Percentiles rank a stretch among this genome's conserved stretches.
phyloP scores from a whole-genome alignment of 306 rosid species.

The Ochetophila trinervis region DNA sequence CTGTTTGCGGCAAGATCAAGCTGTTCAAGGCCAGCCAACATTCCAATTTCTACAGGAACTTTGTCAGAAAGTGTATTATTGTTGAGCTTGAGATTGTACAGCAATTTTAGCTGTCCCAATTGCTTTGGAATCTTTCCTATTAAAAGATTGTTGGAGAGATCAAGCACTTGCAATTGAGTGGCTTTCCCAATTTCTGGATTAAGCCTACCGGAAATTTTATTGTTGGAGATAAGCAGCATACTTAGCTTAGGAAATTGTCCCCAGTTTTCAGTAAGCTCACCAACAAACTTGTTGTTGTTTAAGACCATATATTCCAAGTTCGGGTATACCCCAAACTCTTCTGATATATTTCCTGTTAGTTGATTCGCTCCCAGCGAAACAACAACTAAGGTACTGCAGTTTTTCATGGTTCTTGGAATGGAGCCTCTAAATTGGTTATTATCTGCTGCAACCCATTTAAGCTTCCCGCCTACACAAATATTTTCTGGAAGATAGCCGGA shows the following conservation, averaged over 20 bases:
- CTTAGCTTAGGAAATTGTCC: too few relatives aligned
- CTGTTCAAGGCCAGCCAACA: background rate
- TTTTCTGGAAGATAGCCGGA: constrained; percentile 18
- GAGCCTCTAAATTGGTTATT: too few relatives aligned
- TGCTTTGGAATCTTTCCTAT: background rate
- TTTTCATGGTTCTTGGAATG: too few relatives aligned
- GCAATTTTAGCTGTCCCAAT: too few relatives aligned
- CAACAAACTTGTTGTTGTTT: constrained; percentile 29
- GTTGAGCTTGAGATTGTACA: too few relatives aligned
- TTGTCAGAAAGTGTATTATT: too few relatives aligned
- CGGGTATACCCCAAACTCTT: constrained; percentile 33
- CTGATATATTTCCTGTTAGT: constrained; percentile 28
- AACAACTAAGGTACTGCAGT: too few relatives aligned
- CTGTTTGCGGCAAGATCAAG: background rate
- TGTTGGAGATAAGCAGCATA: too few relatives aligned
- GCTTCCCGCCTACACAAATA: background rate
- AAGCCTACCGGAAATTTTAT: too few relatives aligned
- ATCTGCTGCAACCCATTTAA: constrained; percentile 8
- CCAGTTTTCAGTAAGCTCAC: background rate
- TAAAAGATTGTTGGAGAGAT: background rate
- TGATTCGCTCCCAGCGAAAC: constrained; percentile 23
- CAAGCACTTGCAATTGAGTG: background rate
- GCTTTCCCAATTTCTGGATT: constrained; percentile 25
- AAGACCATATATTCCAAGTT: constrained; percentile 26
- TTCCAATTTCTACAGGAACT: background rate